Percentiles rank a stretch among this genome's conserved stretches.
These are phyloP conservation scores for Nematocida sp. DNA, from an alignment of 371 early-diverging fungal species.

Conservation along the genomic window DNA sequence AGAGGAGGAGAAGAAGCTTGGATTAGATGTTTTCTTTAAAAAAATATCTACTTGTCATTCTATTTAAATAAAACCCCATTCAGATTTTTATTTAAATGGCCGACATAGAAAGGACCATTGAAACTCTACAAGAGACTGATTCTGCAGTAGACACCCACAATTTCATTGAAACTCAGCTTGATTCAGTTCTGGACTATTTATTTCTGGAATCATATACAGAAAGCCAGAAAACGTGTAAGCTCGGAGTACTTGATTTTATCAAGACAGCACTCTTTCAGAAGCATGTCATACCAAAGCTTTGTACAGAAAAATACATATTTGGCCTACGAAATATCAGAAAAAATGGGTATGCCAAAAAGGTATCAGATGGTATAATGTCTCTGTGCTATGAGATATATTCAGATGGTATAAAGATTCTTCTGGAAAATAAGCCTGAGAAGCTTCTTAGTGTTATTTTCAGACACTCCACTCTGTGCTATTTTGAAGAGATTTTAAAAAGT, in stretches of 20 bases:
- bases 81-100: slow-evolving; percentile 50
- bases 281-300: slow-evolving; percentile 21
- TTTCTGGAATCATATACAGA: slow-evolving; percentile 15
- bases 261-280: slow-evolving; percentile 28
- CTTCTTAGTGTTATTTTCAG: not conserved
- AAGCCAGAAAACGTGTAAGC: slow-evolving; percentile 24
- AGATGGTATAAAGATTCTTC: slow-evolving; percentile 33
- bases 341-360: slow-evolving; percentile 12
- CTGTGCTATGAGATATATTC: slow-evolving; percentile 43
- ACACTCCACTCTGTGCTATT: not conserved
- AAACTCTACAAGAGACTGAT: slow-evolving; percentile 39
- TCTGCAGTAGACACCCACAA: slow-evolving; percentile 1
- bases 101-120: slow-evolving; percentile 41
- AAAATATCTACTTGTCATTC: not conserved
- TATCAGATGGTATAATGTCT: slow-evolving; percentile 31
- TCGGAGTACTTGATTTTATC: slow-evolving; percentile 20
- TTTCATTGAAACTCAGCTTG: slow-evolving; percentile 19
- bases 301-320: slow-evolving; percentile 49
- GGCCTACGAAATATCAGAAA: slow-evolving; percentile 25
- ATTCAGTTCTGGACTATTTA: slow-evolving; percentile 23
- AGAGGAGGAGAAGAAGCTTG: slow-evolving; percentile 41
- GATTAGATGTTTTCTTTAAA: not conserved
- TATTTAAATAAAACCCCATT: not conserved
- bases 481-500: slow-evolving; percentile 19
- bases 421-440: slow-evolving; percentile 21